These are phyloP conservation scores for Populus alba DNA, from an alignment of 345 rosid genomes.

Conservation along the genomic window DNA sequence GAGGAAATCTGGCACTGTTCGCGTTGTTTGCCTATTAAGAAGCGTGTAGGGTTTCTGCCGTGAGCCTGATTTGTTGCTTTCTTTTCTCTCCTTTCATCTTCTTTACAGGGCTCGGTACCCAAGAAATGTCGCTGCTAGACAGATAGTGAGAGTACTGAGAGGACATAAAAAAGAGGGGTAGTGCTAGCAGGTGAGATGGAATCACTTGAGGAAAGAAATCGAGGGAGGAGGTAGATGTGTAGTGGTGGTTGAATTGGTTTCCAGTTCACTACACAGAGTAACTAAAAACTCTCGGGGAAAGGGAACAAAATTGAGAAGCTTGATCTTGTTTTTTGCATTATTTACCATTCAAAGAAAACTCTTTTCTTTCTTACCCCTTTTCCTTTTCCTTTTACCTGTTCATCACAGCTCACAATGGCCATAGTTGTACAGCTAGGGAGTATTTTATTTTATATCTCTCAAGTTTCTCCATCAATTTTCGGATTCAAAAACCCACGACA, in stretches of 20 bases:
- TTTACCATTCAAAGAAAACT: no score
- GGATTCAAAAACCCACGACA: conserved; percentile 1
- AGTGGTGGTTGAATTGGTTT: conserved; percentile 32
- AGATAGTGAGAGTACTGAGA: not conserved
- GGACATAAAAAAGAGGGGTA: conserved; percentile 1
- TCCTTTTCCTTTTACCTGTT: conserved; percentile 2
- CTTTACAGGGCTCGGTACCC: conserved; percentile 32
- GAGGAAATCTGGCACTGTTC: not conserved
- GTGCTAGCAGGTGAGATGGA: conserved; percentile 18
- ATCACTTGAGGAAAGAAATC: conserved; percentile 13
- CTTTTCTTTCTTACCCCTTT: not conserved
- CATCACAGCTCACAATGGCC: no score
- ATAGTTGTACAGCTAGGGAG: no score
- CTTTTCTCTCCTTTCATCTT: conserved; percentile 11
- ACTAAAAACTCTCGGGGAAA: not conserved
- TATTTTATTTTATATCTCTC: not conserved
- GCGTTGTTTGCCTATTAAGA: not conserved
- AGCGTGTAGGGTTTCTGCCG: conserved; percentile 10
- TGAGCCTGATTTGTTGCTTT: conserved; percentile 30
- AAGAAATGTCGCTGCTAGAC: conserved; percentile 18
- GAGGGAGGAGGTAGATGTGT: conserved; percentile 2
- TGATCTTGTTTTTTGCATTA: not conserved
- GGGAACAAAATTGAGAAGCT: not conserved
- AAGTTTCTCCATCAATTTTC: conserved; percentile 15
- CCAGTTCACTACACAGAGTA: conserved; percentile 15